Conservation (phyloP, 2,329 filamentous ascomycete genomes). For the Talaromyces sp. region DNA sequence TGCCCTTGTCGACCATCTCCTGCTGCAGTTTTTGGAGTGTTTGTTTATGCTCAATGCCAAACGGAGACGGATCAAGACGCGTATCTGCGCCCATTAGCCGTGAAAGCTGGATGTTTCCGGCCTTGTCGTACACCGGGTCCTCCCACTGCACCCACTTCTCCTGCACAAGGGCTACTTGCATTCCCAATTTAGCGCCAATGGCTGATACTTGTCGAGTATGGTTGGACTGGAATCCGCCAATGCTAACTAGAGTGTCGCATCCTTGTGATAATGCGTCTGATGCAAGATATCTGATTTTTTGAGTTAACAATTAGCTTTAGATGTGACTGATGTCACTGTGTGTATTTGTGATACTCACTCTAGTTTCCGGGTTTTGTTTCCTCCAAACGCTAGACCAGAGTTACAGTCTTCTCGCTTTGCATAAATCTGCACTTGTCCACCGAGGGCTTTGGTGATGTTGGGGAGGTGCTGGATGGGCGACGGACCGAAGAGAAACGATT, state of each 20-base stretch:
- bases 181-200: conserved; percentile 53
- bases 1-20: conserved; percentile 49
- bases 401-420: conserved; percentile 70
- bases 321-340: neutral
- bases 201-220: conserved; percentile 64
- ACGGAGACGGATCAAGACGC: conserved; percentile 50
- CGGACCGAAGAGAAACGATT: conserved; percentile 59
- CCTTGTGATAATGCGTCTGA: conserved; percentile 55
- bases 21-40: conserved; percentile 52
- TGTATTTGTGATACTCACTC: conserved; percentile 31
- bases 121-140: conserved; percentile 55
- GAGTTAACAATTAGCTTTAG: neutral
- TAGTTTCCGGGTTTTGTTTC: conserved; percentile 65
- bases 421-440: conserved; percentile 56
- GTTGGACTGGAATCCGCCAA: conserved; percentile 66
- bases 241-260: conserved; percentile 59
- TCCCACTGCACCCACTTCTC: conserved; percentile 64
- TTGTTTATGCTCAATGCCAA: conserved; percentile 65
- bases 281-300: conserved; percentile 48
- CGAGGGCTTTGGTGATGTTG: conserved; percentile 58
- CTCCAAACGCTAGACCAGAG: conserved; percentile 61
- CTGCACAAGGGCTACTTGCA: conserved; percentile 51
- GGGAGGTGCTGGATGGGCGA: conserved; percentile 64
- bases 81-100: conserved; percentile 53
- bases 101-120: conserved; percentile 67